Evolutionary conservation across 129 eudicot species (phyloP).

Genomic region (Flaveria ramosissima): DNA sequence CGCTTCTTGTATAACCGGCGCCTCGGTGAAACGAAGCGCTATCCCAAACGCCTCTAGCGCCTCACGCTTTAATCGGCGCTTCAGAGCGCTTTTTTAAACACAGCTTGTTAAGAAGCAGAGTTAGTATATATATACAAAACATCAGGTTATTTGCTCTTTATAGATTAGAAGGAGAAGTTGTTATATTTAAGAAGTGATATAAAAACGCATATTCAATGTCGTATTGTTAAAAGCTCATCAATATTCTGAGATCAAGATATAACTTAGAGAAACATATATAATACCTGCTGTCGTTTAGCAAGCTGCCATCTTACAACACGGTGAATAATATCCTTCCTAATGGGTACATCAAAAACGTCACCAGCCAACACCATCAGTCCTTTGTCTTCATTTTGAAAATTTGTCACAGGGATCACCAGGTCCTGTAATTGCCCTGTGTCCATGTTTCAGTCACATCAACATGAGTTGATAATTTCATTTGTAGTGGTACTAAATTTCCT

Average conservation of each 20-base stretch:
- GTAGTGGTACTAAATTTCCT: background rate
- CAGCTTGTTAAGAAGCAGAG: background rate
- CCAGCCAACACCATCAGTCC: constrained; percentile 90
- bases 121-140: background rate
- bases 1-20: no score
- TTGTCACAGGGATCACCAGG: constrained; percentile 79
- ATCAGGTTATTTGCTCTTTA: background rate
- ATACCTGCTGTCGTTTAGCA: constrained; percentile 94
- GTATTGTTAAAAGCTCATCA: background rate
- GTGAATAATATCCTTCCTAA: constrained; percentile 89
- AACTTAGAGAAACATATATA: background rate
- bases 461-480: background rate
- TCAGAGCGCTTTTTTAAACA: no score
- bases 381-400: constrained; percentile 79
- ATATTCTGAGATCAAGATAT: background rate
- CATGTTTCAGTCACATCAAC: constrained; percentile 17
- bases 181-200: background rate
- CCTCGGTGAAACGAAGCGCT: no score
- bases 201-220: background rate
- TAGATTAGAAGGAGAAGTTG: background rate
- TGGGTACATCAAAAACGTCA: constrained; percentile 94
- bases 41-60: no score
- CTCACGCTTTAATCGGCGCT: no score
- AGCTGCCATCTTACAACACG: constrained; percentile 99
- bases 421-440: constrained; percentile 70